Base-by-base conservation (phyloP, 495 filamentous ascomycete species). In the Penicillium desertorum region DNA sequence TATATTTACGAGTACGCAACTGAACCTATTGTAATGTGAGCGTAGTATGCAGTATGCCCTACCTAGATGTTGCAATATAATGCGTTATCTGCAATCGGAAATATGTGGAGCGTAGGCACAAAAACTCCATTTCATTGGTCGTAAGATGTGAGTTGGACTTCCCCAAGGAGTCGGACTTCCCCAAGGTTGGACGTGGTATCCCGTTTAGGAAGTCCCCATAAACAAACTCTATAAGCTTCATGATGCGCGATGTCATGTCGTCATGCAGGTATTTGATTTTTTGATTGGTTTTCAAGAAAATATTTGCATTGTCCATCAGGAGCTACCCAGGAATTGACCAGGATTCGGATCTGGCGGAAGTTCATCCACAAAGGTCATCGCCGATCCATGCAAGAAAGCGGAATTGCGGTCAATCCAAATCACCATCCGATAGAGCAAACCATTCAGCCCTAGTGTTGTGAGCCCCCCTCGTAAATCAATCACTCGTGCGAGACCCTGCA, bases 381-480 rank as follows among this genome's bases (percentile, higher is more conserved):
- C 11, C 10, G 56, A 67, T 29, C 66, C 62, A 50, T 73, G 63
- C 45, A 76, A 45, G 47, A 72, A 70, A 6, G 72, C 71, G n/a
- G 71, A 62, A 37, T 79, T 78, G 25, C 67, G 64, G 45, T 78
- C 76, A 56, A 79, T 74, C 75, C 73, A 79, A 19, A 79, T 42
- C 42, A 77, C 62, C 22, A 79, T 78, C 22, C 75, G 68, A 8
- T 62, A 56, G 17, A 79, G 62, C 27, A 79, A 50, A 4, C 75
- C 74, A 34, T 65, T 63, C n/a, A 78, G 59, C 0, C 74, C 76
- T 7, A 79, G 61, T 12, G 63, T 62, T 9, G 39, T 7, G 0
- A 78, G 58, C 0, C 76, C 76, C 1, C 75, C 76, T 17, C 75
- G 71, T 25, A 73, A 52, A 20, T 57, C 37, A 30, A 79, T 54